Percentiles rank a stretch among this genome's conserved stretches.
These are phyloP conservation scores for Colletotrichum simmondsii DNA, from an alignment of 2,329 filamentous ascomycete genomes.

Conservation along the genomic window DNA sequence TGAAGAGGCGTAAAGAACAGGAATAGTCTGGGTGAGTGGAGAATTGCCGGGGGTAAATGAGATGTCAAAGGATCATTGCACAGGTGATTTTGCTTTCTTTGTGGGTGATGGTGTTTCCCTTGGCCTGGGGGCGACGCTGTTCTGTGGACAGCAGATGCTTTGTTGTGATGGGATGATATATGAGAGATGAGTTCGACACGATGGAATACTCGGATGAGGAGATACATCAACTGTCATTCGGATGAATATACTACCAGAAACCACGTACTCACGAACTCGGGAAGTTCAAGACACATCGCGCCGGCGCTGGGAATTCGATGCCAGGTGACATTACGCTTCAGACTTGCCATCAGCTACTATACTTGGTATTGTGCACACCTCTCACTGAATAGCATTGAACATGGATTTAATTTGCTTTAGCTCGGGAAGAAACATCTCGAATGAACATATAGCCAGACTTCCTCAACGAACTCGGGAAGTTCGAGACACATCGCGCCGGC, in stretches of 20 bases:
- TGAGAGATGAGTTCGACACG: not conserved
- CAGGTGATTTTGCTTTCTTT: not conserved
- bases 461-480: not conserved
- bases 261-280: not conserved
- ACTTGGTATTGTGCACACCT: not conserved
- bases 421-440: not conserved
- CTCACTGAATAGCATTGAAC: accelerated
- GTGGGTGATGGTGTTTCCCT: not conserved
- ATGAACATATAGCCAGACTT: not conserved
- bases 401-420: not conserved
- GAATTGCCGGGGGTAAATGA: not conserved
- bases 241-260: not conserved
- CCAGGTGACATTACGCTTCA: not conserved
- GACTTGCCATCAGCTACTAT: not conserved
- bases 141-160: not conserved
- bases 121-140: not conserved
- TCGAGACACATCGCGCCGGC: too few species aligned
- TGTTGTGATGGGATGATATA: not conserved
- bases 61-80: not conserved
- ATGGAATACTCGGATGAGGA: not conserved
- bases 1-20: not conserved
- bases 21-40: not conserved
- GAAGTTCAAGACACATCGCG: not conserved
- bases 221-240: not conserved
- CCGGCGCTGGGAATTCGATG: not conserved